A percentile compares a stretch with the other conserved stretches of the same genome.
Conservation (phyloP, 139 green algal genomes). For the Desmodesmus armatus region DNA sequence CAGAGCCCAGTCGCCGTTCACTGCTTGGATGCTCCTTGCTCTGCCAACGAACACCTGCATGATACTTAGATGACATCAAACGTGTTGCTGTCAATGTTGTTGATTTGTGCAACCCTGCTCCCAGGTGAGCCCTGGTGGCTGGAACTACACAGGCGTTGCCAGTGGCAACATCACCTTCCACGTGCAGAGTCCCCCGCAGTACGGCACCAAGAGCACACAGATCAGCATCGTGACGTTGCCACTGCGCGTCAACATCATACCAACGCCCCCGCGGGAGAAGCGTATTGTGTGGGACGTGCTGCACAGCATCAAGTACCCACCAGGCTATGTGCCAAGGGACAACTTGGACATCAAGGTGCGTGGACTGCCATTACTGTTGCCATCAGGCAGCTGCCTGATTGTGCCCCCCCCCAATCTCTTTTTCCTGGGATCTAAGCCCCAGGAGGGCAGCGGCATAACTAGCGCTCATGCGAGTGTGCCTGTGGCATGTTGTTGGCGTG, state of each 20-base stretch:
- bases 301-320: slow-evolving; percentile 96
- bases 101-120: no score
- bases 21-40: slow-evolving; percentile 81
- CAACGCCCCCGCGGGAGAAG: slow-evolving; percentile 76
- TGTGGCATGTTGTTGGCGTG: no score
- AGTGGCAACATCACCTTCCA: slow-evolving; percentile 74
- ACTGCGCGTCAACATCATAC: slow-evolving; percentile 75
- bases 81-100: slow-evolving; percentile 77
- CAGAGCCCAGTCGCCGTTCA: no score
- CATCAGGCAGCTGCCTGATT: background rate
- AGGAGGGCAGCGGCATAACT: no score
- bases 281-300: slow-evolving; percentile 97
- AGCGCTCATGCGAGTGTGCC: no score
- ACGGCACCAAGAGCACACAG: background rate
- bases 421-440: no score
- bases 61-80: no score
- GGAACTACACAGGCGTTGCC: slow-evolving; percentile 51
- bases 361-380: background rate
- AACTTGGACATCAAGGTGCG: slow-evolving; percentile 72
- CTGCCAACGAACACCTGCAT: no score
- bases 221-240: slow-evolving; percentile 66
- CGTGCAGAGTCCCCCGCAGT: slow-evolving; percentile 76
- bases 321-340: slow-evolving; percentile 95
- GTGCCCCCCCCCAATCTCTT: no score
- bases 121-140: slow-evolving; percentile 38